Base-by-base conservation (phyloP, 768 basidiomycete genomes). In the Chlorophyllum brunneum region DNA sequence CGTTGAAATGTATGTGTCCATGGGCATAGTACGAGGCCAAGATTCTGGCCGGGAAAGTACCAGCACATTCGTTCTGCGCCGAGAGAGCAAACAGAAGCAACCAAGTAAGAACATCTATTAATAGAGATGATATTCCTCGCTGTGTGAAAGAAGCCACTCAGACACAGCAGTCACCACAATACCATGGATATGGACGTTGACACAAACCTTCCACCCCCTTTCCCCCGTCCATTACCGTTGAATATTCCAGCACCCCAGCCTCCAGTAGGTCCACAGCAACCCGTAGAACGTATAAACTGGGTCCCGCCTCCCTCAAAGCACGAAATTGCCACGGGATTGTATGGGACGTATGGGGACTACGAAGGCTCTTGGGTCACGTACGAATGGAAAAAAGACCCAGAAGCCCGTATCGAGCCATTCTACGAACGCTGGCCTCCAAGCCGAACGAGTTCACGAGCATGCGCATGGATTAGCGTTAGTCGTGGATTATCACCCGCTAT, bases 361-460 rank as follows among this genome's bases (percentile, higher is more conserved):
- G 22, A 57, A 61, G 48, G 48, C 48, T 8, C 16, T 37, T 51
- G 50, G 50, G 31, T 51, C 15, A 20, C 24, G n/a, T 29, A 51
- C 33, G 4, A n/a, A 3, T 51, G 50, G 50, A 45, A 63, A 53
- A 26, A 63, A 65, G 4, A 63, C 2, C 24, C 40, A 5, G 11
- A 59, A 6, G 52, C 56, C 3, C 60, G 60, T 24, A 44, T 71
- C 7, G 48, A 66, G 16, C 51, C 63, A 4, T 72, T 69, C 41
- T 48, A 68, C 5, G 47, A 61, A 2, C 66, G 70, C 18, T 74
- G 71, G 70, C 69, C 70, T 24, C 73, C 73, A 1, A 72, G 69
- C 44, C 63, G 63, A 13, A 72, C 68, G 2, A 67, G 68, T 23
- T 26, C 50, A 4, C 47, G 55, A 7, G 67, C 66, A 33, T 66